Conservation (phyloP, 371 early-diverging fungal genomes). For the Globomyces sp. region DNA sequence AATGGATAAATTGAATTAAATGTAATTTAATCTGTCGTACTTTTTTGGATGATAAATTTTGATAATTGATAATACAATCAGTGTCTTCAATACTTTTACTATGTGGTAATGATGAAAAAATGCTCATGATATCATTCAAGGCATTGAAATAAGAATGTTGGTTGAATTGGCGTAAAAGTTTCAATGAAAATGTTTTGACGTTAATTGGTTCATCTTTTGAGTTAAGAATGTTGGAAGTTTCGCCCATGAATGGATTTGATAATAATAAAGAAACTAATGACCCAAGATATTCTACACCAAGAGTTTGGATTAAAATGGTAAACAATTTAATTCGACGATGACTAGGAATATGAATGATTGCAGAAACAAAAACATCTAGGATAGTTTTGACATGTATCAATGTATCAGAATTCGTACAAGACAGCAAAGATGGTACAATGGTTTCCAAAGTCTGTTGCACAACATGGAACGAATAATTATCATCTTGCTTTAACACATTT, state of each 20-base stretch:
- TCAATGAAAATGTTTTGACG: conserved; percentile 39
- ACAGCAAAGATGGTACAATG: conserved; percentile 80
- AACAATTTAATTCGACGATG: conserved; percentile 88
- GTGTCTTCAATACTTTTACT: conserved; percentile 41
- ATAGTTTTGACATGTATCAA: conserved; percentile 56
- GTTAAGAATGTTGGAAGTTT: conserved; percentile 53
- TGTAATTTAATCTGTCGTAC: conserved; percentile 19
- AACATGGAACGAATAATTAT: conserved; percentile 92
- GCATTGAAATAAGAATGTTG: conserved; percentile 68
- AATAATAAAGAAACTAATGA: conserved; percentile 72
- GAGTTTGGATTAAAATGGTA: conserved; percentile 71
- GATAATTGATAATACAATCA: conserved; percentile 30
- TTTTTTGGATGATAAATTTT: conserved; percentile 3
- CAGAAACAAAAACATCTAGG: conserved; percentile 88
- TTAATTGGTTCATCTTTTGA: conserved; percentile 45
- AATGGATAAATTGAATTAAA: conserved; percentile 6
- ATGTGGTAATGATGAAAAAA: conserved; percentile 63
- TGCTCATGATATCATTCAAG: conserved; percentile 57
- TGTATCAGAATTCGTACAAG: neutral
- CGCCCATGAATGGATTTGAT: conserved; percentile 44
- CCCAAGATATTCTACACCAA: conserved; percentile 79
- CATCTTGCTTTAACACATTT: conserved; percentile 89
- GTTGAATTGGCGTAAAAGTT: conserved; percentile 60
- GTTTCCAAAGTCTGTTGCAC: conserved; percentile 80
- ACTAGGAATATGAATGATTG: conserved; percentile 87